phyloP scores from a whole-genome alignment of 2,329 filamentous ascomycete species.

The Trichophyton verrucosum region DNA sequence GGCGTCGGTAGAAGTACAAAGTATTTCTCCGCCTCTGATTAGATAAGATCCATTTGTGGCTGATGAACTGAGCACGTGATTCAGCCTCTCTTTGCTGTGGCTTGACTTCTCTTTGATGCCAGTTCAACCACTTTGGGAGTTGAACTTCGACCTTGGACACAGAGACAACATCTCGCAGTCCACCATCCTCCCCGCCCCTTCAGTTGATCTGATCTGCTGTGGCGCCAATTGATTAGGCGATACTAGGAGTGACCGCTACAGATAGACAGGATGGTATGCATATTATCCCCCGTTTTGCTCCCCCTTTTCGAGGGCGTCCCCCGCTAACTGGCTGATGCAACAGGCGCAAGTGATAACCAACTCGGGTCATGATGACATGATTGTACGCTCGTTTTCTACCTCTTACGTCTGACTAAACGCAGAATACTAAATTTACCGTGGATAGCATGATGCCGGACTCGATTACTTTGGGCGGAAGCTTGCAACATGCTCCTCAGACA shows the following conservation, averaged over 20 bases:
- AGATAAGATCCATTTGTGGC: not conserved
- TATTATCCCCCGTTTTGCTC: not conserved
- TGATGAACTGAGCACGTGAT: not conserved
- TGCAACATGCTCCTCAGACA: constrained; percentile 94
- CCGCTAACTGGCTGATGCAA: constrained; percentile 4
- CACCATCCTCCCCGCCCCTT: not conserved
- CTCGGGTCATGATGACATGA: constrained; percentile 96
- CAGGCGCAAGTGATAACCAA: constrained; percentile 71
- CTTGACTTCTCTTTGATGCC: not conserved
- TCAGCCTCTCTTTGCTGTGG: not conserved
- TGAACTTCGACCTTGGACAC: too few relatives aligned
- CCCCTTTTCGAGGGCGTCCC: not conserved
- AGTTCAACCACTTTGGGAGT: not conserved
- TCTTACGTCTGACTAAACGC: not conserved
- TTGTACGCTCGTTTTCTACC: constrained; percentile 53
- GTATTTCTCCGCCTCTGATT: not conserved
- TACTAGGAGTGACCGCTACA: not conserved
- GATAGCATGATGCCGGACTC: constrained; percentile 87
- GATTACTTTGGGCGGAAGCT: constrained; percentile 96
- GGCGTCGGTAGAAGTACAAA: not conserved
- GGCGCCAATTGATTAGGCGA: not conserved
- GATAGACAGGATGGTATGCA: not conserved
- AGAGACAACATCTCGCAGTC: too few relatives aligned
- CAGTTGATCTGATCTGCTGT: not conserved
- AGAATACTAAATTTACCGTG: not conserved